Conservation (phyloP, 108 stramenopile genomes). For the Asterionellopsis glacialis region DNA sequence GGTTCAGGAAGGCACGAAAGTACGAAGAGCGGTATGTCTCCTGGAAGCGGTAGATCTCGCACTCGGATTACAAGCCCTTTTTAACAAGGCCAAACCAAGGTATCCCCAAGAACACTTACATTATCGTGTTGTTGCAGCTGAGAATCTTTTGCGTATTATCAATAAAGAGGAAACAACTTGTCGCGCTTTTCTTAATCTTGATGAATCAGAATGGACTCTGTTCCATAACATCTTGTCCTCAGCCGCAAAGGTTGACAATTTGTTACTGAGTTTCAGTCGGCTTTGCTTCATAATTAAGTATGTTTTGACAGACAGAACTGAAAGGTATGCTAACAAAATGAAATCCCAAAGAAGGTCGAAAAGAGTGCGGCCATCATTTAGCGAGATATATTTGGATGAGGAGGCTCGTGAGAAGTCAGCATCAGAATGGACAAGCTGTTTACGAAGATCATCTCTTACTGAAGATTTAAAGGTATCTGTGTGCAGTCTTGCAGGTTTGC, state of each 20-base stretch:
- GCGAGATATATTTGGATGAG: background rate
- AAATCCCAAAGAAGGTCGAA: background rate
- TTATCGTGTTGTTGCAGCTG: slow-evolving; percentile 24
- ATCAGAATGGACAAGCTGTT: too few relatives aligned
- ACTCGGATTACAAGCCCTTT: background rate
- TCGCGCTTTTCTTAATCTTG: background rate
- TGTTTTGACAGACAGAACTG: slow-evolving; percentile 9
- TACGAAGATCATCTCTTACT: too few relatives aligned
- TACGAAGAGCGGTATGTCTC: too few relatives aligned
- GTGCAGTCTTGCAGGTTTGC: too few relatives aligned
- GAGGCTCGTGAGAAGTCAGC: too few relatives aligned
- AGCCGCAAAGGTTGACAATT: slow-evolving; percentile 3
- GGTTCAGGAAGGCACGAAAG: too few relatives aligned
- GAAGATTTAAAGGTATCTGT: too few relatives aligned
- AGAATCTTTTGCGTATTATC: slow-evolving; percentile 5
- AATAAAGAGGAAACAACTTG: background rate
- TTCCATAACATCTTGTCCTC: too few relatives aligned
- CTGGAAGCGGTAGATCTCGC: too few relatives aligned
- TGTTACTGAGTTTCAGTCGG: slow-evolving; percentile 26
- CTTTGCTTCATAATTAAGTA: slow-evolving; percentile 40
- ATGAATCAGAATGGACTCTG: background rate
- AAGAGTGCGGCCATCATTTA: background rate
- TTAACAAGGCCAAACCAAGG: slow-evolving; percentile 14
- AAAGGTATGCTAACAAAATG: background rate
- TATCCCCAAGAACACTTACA: slow-evolving; percentile 31